phyloP scores from a whole-genome alignment of 768 basidiomycete genomes.

The Panaeolus cyanescens region DNA sequence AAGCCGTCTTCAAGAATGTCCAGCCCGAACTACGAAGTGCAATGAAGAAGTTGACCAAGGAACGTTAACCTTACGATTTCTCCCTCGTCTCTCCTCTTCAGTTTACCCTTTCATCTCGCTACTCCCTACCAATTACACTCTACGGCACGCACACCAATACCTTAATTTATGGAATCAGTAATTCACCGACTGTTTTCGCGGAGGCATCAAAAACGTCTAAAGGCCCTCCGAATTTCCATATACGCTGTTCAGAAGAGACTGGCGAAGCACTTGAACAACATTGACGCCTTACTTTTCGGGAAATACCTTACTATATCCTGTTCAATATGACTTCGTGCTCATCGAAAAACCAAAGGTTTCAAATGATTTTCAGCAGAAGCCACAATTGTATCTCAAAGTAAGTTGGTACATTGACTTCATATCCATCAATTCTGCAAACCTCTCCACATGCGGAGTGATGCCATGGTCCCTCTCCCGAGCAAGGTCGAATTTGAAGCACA shows the following conservation, averaged over 20 bases:
- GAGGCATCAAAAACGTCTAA: background rate
- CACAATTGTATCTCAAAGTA: background rate
- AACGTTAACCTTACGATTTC: constrained; percentile 28
- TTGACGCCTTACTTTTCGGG: no score
- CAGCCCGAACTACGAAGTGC: constrained; percentile 36
- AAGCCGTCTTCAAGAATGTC: constrained; percentile 37
- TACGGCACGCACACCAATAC: background rate
- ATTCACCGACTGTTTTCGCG: background rate
- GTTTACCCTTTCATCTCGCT: background rate
- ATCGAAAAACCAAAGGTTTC: no score
- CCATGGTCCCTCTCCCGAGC: no score
- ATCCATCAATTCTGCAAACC: background rate
- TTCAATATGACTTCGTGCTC: no score
- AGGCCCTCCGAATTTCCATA: no score
- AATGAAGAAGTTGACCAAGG: constrained; percentile 44
- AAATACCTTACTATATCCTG: no score
- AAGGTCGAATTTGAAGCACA: background rate
- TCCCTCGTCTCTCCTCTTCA: background rate
- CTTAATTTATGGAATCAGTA: constrained; percentile 2
- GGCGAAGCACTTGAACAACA: no score
- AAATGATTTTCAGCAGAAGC: no score
- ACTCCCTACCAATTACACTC: background rate
- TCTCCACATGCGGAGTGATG: background rate
- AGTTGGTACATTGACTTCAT: background rate
- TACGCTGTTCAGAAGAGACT: no score